These are phyloP conservation scores for Blastomyces percursus DNA, from an alignment of 2,329 filamentous ascomycete species.

Conservation along the genomic window DNA sequence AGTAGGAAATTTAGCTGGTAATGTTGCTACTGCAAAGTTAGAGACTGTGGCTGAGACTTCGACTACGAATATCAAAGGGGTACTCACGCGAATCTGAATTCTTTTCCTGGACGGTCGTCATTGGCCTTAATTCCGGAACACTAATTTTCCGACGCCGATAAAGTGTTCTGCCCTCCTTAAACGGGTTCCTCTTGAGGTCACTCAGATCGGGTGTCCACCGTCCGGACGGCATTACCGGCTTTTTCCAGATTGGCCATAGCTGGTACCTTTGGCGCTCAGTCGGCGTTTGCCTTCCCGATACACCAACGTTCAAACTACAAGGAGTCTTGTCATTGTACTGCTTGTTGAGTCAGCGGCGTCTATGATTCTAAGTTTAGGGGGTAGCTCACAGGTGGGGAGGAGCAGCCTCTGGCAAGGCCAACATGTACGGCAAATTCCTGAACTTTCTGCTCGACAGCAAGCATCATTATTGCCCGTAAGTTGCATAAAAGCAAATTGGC, in stretches of 20 bases:
- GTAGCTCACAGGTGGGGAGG: conserved; percentile 16
- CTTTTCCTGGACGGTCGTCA: conserved; percentile 15
- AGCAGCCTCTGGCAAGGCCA: conserved; percentile 16
- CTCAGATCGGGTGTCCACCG: conserved; percentile 12
- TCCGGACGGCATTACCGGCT: conserved; percentile 9
- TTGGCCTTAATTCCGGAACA: conserved; percentile 16
- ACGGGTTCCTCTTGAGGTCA: conserved; percentile 10
- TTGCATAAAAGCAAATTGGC: conserved; percentile 6
- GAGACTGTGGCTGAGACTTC: background rate
- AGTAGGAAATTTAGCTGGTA: conserved; percentile 19
- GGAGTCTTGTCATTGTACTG: background rate
- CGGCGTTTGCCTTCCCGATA: conserved; percentile 9
- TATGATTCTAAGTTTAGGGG: background rate
- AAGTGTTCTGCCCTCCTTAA: conserved; percentile 10
- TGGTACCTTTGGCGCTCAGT: conserved; percentile 17
- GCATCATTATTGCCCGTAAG: background rate
- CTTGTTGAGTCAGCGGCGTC: background rate
- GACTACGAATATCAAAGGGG: background rate
- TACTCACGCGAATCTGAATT: conserved; percentile 21
- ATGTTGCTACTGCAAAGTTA: conserved; percentile 18
- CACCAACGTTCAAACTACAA: conserved; percentile 1
- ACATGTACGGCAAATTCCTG: conserved; percentile 13
- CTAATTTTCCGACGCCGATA: conserved; percentile 15
- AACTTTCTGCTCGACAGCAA: conserved; percentile 7
- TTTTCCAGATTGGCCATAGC: conserved; percentile 18